Percentiles rank a stretch among this genome's conserved stretches.
These are phyloP conservation scores for Ceratocystis destructans DNA, from an alignment of 2,329 filamentous ascomycete species.

Conservation along the genomic window DNA sequence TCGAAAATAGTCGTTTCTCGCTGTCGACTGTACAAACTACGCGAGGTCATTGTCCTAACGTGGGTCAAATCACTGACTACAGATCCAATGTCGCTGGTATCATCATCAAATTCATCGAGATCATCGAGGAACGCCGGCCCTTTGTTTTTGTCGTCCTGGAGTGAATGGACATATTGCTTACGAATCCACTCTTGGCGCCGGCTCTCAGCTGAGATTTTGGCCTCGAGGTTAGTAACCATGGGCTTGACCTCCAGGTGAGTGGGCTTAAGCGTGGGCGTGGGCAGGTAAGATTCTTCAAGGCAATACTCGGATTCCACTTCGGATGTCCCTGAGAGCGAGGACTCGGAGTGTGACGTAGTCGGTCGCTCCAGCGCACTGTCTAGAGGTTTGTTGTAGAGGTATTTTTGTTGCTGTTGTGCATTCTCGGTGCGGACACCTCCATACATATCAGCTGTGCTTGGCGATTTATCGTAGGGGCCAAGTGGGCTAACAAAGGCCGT, in stretches of 20 bases:
- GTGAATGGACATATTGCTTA: constrained; percentile 18
- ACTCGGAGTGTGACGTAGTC: constrained; percentile 18
- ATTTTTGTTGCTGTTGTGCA: background rate
- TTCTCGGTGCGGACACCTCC: background rate
- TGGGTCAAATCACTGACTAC: constrained; percentile 19
- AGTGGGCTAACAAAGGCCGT: constrained; percentile 15
- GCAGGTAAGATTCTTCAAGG: constrained; percentile 15
- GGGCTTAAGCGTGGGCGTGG: constrained; percentile 11
- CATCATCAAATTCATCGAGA: constrained; percentile 18
- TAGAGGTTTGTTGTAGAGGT: background rate
- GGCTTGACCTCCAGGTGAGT: constrained; percentile 12
- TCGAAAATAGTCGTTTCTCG: constrained; percentile 18
- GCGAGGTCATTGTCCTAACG: constrained; percentile 18
- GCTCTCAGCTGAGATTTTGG: constrained; percentile 15
- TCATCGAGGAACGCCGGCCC: constrained; percentile 11
- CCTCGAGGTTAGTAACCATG: constrained; percentile 14
- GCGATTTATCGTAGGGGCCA: constrained; percentile 17
- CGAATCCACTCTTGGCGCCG: constrained; percentile 19
- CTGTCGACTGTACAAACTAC: constrained; percentile 17
- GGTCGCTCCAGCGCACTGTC: constrained; percentile 13
- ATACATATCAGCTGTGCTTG: background rate
- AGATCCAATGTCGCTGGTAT: constrained; percentile 18
- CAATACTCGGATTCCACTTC: constrained; percentile 17
- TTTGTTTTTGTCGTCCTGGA: constrained; percentile 14
- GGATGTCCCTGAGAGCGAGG: constrained; percentile 15